These are phyloP conservation scores for Arthroderma sp. DNA, from an alignment of 2,329 filamentous ascomycete genomes.

Conservation along the genomic window DNA sequence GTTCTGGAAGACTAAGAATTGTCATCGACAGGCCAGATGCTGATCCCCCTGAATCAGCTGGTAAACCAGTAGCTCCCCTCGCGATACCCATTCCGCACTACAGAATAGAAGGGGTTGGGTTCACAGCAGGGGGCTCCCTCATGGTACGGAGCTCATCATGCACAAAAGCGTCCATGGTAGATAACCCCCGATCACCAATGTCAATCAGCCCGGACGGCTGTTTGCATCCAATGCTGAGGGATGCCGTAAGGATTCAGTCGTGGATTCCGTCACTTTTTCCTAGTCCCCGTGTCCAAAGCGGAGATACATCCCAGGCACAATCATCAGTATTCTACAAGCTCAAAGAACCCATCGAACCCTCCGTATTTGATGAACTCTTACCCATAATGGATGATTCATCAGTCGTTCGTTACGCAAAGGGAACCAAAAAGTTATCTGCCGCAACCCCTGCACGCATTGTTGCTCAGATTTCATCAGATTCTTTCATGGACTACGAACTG, in stretches of 20 bases:
- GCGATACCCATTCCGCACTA: slow-evolving; percentile 73
- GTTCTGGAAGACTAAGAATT: slow-evolving; percentile 61
- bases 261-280: slow-evolving; percentile 27
- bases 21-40: slow-evolving; percentile 61
- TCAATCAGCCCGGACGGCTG: slow-evolving; percentile 31
- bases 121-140: slow-evolving; percentile 62
- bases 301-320: slow-evolving; percentile 21
- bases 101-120: slow-evolving; percentile 67
- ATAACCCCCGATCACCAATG: slow-evolving; percentile 55
- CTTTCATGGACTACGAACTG: slow-evolving; percentile 90
- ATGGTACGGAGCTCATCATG: slow-evolving; percentile 71
- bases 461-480: slow-evolving; percentile 90
- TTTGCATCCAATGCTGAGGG: slow-evolving; percentile 12
- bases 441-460: slow-evolving; percentile 84
- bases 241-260: slow-evolving; percentile 14
- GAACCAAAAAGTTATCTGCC: slow-evolving; percentile 63
- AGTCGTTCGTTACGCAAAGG: slow-evolving; percentile 67
- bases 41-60: slow-evolving; percentile 50
- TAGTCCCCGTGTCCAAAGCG: slow-evolving; percentile 18
- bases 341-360: slow-evolving; percentile 49
- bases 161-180: slow-evolving; percentile 50
- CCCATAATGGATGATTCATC: slow-evolving; percentile 68
- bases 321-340: slow-evolving; percentile 33
- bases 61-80: slow-evolving; percentile 45
- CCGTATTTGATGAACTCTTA: slow-evolving; percentile 69